Evolutionary conservation across 177 flowering plant species (phyloP).

Genomic region (Telopea speciosissima): DNA sequence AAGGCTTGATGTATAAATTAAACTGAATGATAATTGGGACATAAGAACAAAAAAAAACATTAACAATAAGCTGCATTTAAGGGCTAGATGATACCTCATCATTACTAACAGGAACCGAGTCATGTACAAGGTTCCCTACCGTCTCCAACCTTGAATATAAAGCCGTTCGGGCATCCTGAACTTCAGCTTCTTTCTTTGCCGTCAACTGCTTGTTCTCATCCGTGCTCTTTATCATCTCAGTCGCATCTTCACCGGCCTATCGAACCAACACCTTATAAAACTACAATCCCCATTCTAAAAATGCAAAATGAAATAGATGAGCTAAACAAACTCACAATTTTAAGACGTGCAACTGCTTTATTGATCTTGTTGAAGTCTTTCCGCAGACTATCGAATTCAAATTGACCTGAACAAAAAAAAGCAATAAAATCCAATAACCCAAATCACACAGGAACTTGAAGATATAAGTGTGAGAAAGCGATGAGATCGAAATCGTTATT

Average conservation of each 20-base stretch:
- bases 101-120: conserved; percentile 70
- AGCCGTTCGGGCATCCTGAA: conserved; percentile 44
- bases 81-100: conserved; percentile 57
- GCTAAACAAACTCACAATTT: conserved; percentile 42
- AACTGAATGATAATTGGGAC: neutral
- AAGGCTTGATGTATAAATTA: neutral
- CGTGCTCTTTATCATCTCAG: conserved; percentile 46
- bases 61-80: too few species aligned
- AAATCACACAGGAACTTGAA: neutral
- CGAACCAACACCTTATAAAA: neutral
- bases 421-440: neutral
- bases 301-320: neutral
- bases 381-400: conserved; percentile 58
- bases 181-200: conserved; percentile 66
- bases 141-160: conserved; percentile 45
- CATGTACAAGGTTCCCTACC: conserved; percentile 91
- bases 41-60: too few species aligned
- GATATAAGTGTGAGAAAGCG: neutral
- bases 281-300: neutral
- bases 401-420: conserved; percentile 49
- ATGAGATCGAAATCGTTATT: neutral
- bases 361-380: conserved; percentile 70
- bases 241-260: conserved; percentile 64
- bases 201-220: conserved; percentile 57
- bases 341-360: conserved; percentile 68